phyloP scores from a whole-genome alignment of 2,329 filamentous ascomycete genomes.

The Myotisia sp. region DNA sequence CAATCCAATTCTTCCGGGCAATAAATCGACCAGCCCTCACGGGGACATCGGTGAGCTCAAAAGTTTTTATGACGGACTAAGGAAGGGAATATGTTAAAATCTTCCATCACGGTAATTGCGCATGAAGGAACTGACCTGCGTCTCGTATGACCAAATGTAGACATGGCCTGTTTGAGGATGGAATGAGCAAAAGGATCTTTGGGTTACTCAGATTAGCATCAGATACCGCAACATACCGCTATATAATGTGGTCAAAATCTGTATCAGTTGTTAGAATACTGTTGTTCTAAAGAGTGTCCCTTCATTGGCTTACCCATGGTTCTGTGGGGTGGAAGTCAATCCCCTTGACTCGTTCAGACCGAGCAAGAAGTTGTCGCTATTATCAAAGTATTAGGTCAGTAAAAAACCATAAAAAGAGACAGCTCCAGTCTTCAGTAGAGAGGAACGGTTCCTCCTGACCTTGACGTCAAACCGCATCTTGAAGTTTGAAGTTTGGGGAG shows the following conservation, averaged over 20 bases:
- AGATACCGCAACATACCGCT: constrained; percentile 52
- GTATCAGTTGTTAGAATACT: constrained; percentile 16
- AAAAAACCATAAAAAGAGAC: constrained; percentile 5
- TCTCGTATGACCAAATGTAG: constrained; percentile 98
- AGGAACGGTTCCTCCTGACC: too few species aligned
- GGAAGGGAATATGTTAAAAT: background rate
- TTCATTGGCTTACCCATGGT: constrained; percentile 57
- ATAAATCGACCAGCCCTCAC: constrained; percentile 94
- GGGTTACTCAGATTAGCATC: background rate
- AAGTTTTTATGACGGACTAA: constrained; percentile 87
- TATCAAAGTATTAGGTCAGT: constrained; percentile 28
- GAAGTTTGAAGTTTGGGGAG: constrained; percentile 11
- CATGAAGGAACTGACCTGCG: constrained; percentile 41
- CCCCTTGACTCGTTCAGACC: constrained; percentile 90
- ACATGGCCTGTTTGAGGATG: constrained; percentile 62
- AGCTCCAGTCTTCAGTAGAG: constrained; percentile 1
- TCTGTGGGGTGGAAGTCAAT: constrained; percentile 96
- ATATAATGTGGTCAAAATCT: constrained; percentile 82
- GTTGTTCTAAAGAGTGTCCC: background rate
- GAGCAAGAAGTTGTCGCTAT: constrained; percentile 68
- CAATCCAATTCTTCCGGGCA: constrained; percentile 97
- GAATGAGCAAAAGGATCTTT: constrained; percentile 10
- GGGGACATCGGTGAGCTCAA: constrained; percentile 95
- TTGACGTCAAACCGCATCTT: constrained; percentile 48
- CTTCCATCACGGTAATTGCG: constrained; percentile 1